phyloP scores from a whole-genome alignment of 2,329 filamentous ascomycete species.

The Colletotrichum coccodes region DNA sequence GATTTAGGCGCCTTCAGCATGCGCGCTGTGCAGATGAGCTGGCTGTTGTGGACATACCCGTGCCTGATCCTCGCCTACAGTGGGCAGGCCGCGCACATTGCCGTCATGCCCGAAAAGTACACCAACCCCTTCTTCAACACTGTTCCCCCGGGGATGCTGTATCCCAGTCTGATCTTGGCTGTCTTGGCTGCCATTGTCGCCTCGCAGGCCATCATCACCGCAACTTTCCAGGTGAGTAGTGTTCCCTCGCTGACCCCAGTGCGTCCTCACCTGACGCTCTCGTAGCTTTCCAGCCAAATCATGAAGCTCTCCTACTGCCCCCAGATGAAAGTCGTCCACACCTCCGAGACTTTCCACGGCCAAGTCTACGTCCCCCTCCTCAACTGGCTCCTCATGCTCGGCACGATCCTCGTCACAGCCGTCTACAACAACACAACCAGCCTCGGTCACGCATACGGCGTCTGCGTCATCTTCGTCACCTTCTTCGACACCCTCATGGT shows the following conservation, averaged over 20 bases:
- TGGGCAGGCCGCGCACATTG: slow-evolving; percentile 81
- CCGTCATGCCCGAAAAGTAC: slow-evolving; percentile 62
- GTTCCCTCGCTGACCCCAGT: no score
- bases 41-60: slow-evolving; percentile 75
- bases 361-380: slow-evolving; percentile 81
- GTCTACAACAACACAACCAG: slow-evolving; percentile 79
- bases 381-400: slow-evolving; percentile 82
- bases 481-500: slow-evolving; percentile 83
- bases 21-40: slow-evolving; percentile 77
- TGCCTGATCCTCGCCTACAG: slow-evolving; percentile 74
- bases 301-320: slow-evolving; percentile 80
- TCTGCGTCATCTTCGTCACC: slow-evolving; percentile 83
- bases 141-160: slow-evolving; percentile 74
- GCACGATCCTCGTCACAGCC: slow-evolving; percentile 78
- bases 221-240: slow-evolving; percentile 69
- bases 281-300: slow-evolving; percentile 67
- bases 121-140: slow-evolving; percentile 80
- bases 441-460: slow-evolving; percentile 80
- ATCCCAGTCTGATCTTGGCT: slow-evolving; percentile 74
- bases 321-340: slow-evolving; percentile 79
- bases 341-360: slow-evolving; percentile 75
- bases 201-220: slow-evolving; percentile 82
- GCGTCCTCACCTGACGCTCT: no score
- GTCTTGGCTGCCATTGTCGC: slow-evolving; percentile 79
- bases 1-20: slow-evolving; percentile 80